A percentile compares a stretch with the other conserved stretches of the same genome.
These are phyloP conservation scores for Auricularia sp. DNA, from an alignment of 768 basidiomycete species.

Conservation along the genomic window DNA sequence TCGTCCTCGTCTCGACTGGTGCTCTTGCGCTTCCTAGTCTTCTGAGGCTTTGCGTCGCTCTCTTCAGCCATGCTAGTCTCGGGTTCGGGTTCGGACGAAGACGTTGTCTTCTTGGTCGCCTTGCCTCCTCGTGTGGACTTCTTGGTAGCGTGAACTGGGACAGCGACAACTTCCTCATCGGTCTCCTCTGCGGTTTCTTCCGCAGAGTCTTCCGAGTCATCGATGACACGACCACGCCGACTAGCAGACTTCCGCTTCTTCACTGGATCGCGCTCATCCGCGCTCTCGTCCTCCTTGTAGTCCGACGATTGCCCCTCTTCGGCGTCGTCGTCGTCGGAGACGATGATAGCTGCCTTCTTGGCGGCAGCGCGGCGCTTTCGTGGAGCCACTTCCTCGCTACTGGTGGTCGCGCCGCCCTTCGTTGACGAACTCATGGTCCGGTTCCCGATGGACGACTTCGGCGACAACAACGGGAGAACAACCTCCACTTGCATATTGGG, in stretches of 20 bases:
- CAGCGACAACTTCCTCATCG: not conserved
- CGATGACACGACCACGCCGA: constrained; percentile 43
- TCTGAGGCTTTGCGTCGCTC: constrained; percentile 14
- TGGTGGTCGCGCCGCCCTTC: constrained; percentile 4
- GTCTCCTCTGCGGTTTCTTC: not conserved
- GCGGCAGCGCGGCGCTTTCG: not conserved
- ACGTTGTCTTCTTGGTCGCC: too few relatives aligned
- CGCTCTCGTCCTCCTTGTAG: constrained; percentile 33
- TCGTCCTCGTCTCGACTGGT: constrained; percentile 1
- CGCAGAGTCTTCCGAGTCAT: constrained; percentile 37
- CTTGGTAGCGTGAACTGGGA: not conserved
- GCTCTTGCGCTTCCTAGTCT: constrained; percentile 36
- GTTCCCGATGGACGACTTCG: not conserved
- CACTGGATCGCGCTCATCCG: constrained; percentile 10
- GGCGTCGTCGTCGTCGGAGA: constrained; percentile 33
- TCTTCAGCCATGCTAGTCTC: too few relatives aligned
- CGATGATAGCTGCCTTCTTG: constrained; percentile 31
- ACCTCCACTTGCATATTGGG: constrained; percentile 44
- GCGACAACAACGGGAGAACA: constrained; percentile 27
- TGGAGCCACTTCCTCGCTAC: not conserved
- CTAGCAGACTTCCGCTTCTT: constrained; percentile 16
- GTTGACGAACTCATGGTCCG: constrained; percentile 7
- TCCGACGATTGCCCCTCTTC: not conserved
- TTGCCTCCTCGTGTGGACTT: constrained; percentile 15
- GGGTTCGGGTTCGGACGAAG: too few relatives aligned